Percentiles rank a stretch among this genome's conserved stretches.
Evolutionary conservation across 2,329 filamentous ascomycete species (phyloP).

Genomic region (Helminthosporium solani): DNA sequence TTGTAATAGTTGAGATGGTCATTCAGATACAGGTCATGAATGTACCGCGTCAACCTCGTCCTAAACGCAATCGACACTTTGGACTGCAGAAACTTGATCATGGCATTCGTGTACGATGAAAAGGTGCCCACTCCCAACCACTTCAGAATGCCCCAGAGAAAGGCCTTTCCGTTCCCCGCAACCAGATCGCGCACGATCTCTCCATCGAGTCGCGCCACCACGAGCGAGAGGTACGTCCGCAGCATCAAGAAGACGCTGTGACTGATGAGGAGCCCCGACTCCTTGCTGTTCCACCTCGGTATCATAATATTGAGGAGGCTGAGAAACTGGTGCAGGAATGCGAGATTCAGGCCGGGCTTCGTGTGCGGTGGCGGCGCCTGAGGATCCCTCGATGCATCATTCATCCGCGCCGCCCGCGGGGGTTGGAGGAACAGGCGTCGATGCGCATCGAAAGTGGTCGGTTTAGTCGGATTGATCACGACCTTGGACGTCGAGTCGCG

Average conservation of each 20-base stretch:
- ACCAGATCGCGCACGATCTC: constrained; percentile 95
- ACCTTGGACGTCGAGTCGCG: constrained; percentile 87
- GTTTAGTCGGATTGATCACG: constrained; percentile 84
- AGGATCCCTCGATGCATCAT: constrained; percentile 57
- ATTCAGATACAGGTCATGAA: constrained; percentile 95
- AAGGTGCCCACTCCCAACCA: constrained; percentile 94
- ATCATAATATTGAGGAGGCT: constrained; percentile 98
- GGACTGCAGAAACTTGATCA: constrained; percentile 97
- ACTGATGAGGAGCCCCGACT: constrained; percentile 84
- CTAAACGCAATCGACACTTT: constrained; percentile 98
- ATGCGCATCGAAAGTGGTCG: constrained; percentile 94
- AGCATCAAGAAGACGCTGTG: constrained; percentile 89
- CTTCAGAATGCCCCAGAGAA: constrained; percentile 85
- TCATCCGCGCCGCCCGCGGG: constrained; percentile 75
- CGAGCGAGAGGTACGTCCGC: constrained; percentile 87
- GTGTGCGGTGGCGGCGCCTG: constrained; percentile 83
- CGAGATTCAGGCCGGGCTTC: constrained; percentile 90
- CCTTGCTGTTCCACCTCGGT: constrained; percentile 91
- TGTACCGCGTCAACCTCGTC: constrained; percentile 90
- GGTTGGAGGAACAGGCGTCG: constrained; percentile 89
- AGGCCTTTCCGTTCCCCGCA: constrained; percentile 86
- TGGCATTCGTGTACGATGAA: constrained; percentile 95
- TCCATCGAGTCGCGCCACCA: constrained; percentile 90
- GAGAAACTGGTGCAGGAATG: constrained; percentile 94
- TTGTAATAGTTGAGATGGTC: constrained; percentile 97